These are phyloP conservation scores for Parastagonospora nodorum DNA, from an alignment of 2,329 filamentous ascomycete species.

Conservation along the genomic window DNA sequence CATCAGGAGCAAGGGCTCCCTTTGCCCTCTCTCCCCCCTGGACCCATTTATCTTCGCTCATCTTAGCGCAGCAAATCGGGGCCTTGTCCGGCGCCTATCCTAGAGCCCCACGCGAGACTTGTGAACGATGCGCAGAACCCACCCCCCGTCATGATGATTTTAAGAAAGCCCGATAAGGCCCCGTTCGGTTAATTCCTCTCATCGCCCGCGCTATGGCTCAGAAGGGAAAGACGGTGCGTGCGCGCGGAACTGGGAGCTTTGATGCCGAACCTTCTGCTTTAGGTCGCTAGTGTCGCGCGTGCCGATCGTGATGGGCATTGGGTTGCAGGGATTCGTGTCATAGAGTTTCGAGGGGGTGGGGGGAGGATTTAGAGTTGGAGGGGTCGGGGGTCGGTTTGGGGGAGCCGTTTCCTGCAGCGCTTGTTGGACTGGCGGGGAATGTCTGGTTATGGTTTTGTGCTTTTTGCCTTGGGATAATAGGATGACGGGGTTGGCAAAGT, in stretches of 20 bases:
- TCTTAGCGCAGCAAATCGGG: not conserved
- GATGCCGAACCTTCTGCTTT: not conserved
- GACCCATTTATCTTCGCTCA: not conserved
- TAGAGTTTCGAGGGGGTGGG: no score
- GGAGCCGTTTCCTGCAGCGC: no score
- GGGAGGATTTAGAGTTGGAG: no score
- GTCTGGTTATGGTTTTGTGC: no score
- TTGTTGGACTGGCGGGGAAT: no score
- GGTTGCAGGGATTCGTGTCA: not conserved
- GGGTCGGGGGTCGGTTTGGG: no score
- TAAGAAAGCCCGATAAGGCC: no score
- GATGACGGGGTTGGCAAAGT: no score
- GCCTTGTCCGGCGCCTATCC: not conserved
- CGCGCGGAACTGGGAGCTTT: not conserved
- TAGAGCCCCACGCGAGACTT: slow-evolving; percentile 1
- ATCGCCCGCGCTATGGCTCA: not conserved
- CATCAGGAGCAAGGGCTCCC: not conserved
- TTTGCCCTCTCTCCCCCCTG: not conserved
- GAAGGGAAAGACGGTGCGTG: not conserved
- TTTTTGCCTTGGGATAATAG: no score
- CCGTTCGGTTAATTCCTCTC: no score
- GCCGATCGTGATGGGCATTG: not conserved
- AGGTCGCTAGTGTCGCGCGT: not conserved
- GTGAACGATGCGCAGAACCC: not conserved
- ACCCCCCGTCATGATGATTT: not conserved